These are phyloP conservation scores for Basidiobolus meristosporus DNA, from an alignment of 371 early-diverging fungal species.

Conservation along the genomic window DNA sequence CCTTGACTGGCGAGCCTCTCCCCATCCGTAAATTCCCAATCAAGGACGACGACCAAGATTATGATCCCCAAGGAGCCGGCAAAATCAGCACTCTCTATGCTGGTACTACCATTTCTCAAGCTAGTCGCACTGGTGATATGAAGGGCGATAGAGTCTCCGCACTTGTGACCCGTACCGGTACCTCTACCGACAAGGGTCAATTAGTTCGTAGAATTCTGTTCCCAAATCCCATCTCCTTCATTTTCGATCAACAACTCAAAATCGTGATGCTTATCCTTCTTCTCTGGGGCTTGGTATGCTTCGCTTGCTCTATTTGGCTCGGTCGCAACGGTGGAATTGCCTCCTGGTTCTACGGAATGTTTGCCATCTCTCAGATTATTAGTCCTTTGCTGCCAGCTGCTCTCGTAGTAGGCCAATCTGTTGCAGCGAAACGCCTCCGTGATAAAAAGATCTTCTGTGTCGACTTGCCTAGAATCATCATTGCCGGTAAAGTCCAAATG, in stretches of 20 bases:
- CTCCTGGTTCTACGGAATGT: constrained; percentile 46
- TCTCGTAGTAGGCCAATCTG: constrained; percentile 75
- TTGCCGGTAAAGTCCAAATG: constrained; percentile 44
- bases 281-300: constrained; percentile 31
- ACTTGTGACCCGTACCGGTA: constrained; percentile 53
- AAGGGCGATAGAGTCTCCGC: constrained; percentile 10
- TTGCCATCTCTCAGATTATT: constrained; percentile 48
- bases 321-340: constrained; percentile 27
- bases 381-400: constrained; percentile 49
- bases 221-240: constrained; percentile 43
- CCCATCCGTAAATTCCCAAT: constrained; percentile 46
- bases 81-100: constrained; percentile 18
- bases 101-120: constrained; percentile 20
- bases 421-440: constrained; percentile 49
- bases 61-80: constrained; percentile 10
- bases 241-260: constrained; percentile 53
- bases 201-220: constrained; percentile 61
- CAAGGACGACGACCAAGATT: constrained; percentile 11
- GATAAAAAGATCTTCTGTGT: constrained; percentile 43
- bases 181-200: constrained; percentile 58
- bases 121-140: not conserved
- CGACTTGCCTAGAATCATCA: constrained; percentile 56
- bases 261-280: constrained; percentile 35
- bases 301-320: constrained; percentile 31
- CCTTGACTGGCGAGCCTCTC: constrained; percentile 72